Conservation (phyloP, 495 filamentous ascomycete genomes). For the Entonaema liquescens region DNA sequence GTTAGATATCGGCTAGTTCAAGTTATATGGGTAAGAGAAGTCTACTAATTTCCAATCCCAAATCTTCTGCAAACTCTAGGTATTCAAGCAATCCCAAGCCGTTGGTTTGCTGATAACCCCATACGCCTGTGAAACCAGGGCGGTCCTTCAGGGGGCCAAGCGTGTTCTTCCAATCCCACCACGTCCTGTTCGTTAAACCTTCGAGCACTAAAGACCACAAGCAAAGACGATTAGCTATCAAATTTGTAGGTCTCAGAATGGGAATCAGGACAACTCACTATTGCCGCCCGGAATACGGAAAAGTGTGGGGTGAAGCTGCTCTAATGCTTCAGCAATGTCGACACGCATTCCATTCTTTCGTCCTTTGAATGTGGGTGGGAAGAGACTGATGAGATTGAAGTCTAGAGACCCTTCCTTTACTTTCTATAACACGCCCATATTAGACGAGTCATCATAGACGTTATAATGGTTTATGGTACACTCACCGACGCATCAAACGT, state of each 20-base stretch:
- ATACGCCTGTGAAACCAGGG: constrained; percentile 67
- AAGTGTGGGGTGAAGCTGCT: constrained; percentile 62
- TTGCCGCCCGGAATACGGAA: constrained; percentile 74
- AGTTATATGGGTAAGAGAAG: not conserved
- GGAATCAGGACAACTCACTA: constrained; percentile 41
- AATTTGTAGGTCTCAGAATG: not conserved
- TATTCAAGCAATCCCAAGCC: constrained; percentile 72
- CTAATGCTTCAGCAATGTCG: constrained; percentile 66
- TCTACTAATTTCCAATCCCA: constrained; percentile 61
- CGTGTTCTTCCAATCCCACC: constrained; percentile 76
- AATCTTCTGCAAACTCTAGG: constrained; percentile 71
- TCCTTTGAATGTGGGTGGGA: constrained; percentile 72
- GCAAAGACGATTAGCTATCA: not conserved
- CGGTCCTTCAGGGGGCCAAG: constrained; percentile 70
- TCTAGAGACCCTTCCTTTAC: constrained; percentile 59
- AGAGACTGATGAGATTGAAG: constrained; percentile 71
- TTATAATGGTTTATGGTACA: not conserved
- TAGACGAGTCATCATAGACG: not conserved
- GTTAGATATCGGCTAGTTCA: not conserved
- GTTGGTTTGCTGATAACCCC: constrained; percentile 69
- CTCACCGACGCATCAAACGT: constrained; percentile 61
- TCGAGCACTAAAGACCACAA: constrained; percentile 56
- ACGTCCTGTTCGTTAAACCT: constrained; percentile 58
- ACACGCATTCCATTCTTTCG: constrained; percentile 68
- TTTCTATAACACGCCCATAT: constrained; percentile 38